Evolutionary conservation across 2,329 filamentous ascomycete genomes (phyloP).

Genomic region (Xylariaceae sp.): DNA sequence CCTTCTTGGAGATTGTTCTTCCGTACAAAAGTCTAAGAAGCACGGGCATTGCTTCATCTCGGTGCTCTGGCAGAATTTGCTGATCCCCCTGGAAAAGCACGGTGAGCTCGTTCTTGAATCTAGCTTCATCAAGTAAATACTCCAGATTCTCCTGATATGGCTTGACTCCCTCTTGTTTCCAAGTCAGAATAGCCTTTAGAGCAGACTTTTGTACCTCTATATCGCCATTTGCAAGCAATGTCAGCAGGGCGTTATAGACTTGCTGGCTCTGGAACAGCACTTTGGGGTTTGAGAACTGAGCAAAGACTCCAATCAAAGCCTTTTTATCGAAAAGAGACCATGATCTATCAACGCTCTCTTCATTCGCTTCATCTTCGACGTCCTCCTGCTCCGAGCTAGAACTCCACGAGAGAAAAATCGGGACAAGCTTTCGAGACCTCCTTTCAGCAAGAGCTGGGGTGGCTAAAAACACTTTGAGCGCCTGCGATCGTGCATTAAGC

Average conservation of each 20-base stretch:
- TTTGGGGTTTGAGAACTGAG: conserved; percentile 84
- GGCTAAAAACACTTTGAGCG: conserved; percentile 76
- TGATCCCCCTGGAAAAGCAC: conserved; percentile 81
- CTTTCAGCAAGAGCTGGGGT: conserved; percentile 83
- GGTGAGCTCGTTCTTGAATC: conserved; percentile 93
- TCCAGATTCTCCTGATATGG: conserved; percentile 85
- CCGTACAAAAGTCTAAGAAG: conserved; percentile 89
- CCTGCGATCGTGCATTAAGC: conserved; percentile 72
- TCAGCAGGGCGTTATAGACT: conserved; percentile 77
- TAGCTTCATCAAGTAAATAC: conserved; percentile 85
- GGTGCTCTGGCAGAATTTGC: conserved; percentile 75
- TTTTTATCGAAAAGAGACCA: conserved; percentile 86
- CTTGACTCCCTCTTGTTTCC: conserved; percentile 80
- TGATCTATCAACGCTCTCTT: conserved; percentile 40
- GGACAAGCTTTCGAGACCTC: conserved; percentile 81
- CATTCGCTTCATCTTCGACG: conserved; percentile 28
- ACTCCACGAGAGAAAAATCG: conserved; percentile 85
- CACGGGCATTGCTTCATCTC: conserved; percentile 78
- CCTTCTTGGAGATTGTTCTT: conserved; percentile 82
- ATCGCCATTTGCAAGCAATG: conserved; percentile 85
- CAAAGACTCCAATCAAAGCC: conserved; percentile 78
- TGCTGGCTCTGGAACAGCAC: conserved; percentile 79
- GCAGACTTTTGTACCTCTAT: conserved; percentile 85
- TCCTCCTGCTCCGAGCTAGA: conserved; percentile 55
- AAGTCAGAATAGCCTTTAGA: conserved; percentile 83